Evolutionary conservation across 768 basidiomycete species (phyloP).

Genomic region (Bullera alba): DNA sequence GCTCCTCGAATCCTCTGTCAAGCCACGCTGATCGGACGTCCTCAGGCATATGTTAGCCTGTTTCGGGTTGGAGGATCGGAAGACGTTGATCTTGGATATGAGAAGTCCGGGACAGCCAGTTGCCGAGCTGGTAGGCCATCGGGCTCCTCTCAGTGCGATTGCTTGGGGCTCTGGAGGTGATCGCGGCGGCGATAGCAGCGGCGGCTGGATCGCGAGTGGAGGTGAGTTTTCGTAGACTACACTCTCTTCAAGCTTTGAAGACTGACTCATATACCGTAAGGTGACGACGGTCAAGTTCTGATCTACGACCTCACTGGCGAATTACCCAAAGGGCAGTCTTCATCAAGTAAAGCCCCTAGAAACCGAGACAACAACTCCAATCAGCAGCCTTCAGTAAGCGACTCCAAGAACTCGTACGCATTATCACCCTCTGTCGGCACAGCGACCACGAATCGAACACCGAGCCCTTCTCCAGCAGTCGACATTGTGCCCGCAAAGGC

Average conservation of each 20-base stretch:
- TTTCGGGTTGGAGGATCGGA: conserved; percentile 85
- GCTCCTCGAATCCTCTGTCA: conserved; percentile 53
- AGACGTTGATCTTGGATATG: conserved; percentile 93
- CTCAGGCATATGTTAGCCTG: conserved; percentile 91
- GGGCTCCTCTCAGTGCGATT: conserved; percentile 72
- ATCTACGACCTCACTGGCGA: conserved; percentile 71
- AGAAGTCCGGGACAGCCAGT: conserved; percentile 92
- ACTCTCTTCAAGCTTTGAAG: background rate
- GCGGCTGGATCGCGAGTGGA: conserved; percentile 77
- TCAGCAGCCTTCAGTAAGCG: conserved; percentile 5
- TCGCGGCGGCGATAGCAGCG: conserved; percentile 54
- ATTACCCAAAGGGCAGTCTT: too few species aligned
- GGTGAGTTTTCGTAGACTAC: conserved; percentile 52
- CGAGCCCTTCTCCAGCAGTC: conserved; percentile 11
- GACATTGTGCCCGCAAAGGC: conserved; percentile 31
- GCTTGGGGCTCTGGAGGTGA: conserved; percentile 69
- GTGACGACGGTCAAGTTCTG: conserved; percentile 88
- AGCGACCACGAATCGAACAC: conserved; percentile 13
- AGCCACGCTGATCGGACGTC: conserved; percentile 58
- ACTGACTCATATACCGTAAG: conserved; percentile 51
- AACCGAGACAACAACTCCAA: conserved; percentile 42
- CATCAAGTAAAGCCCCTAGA: conserved; percentile 28
- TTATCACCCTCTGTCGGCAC: conserved; percentile 17
- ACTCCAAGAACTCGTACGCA: conserved; percentile 12
- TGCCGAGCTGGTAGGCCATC: conserved; percentile 79